These are phyloP conservation scores for Castanopsis chinensis DNA, from an alignment of 306 rosid species.

Conservation along the genomic window DNA sequence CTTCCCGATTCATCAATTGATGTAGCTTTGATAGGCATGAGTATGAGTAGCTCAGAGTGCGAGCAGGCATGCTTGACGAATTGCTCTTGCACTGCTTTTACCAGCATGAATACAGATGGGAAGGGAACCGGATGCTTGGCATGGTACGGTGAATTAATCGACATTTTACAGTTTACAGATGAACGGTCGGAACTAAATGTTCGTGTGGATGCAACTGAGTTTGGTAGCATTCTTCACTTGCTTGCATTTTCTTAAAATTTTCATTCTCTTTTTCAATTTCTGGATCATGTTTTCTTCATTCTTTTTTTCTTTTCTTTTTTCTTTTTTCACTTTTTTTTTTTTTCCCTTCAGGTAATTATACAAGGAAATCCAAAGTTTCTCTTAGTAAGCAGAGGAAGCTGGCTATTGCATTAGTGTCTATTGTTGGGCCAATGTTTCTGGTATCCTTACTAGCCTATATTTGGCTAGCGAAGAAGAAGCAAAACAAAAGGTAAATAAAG, in stretches of 20 bases:
- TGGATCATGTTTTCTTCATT: too few relatives aligned
- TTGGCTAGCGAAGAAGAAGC: too few relatives aligned
- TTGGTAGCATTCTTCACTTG: not conserved
- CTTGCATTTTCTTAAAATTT: not conserved
- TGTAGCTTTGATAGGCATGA: not conserved
- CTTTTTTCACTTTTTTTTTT: too few relatives aligned
- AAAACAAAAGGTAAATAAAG: too few relatives aligned
- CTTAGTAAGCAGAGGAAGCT: too few relatives aligned
- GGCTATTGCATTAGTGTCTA: too few relatives aligned
- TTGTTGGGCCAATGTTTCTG: too few relatives aligned
- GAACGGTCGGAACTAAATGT: slow-evolving; percentile 21
- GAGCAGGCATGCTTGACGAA: slow-evolving; percentile 16
- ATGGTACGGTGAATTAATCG: slow-evolving; percentile 29
- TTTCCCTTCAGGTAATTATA: too few relatives aligned
- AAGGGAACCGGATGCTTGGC: slow-evolving; percentile 23
- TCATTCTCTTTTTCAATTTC: too few relatives aligned
- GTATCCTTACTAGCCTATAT: too few relatives aligned
- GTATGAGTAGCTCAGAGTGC: slow-evolving; percentile 10
- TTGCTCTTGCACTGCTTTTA: slow-evolving; percentile 36
- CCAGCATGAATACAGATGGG: slow-evolving; percentile 9
- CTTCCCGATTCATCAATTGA: not conserved
- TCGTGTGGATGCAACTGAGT: slow-evolving; percentile 19
- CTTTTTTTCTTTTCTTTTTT: too few relatives aligned
- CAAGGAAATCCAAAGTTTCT: too few relatives aligned
- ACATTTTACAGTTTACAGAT: slow-evolving; percentile 4